Percentiles rank a stretch among this genome's conserved stretches.
These are phyloP conservation scores for Tuber borchii DNA, from an alignment of 495 filamentous ascomycete species.

Conservation along the genomic window DNA sequence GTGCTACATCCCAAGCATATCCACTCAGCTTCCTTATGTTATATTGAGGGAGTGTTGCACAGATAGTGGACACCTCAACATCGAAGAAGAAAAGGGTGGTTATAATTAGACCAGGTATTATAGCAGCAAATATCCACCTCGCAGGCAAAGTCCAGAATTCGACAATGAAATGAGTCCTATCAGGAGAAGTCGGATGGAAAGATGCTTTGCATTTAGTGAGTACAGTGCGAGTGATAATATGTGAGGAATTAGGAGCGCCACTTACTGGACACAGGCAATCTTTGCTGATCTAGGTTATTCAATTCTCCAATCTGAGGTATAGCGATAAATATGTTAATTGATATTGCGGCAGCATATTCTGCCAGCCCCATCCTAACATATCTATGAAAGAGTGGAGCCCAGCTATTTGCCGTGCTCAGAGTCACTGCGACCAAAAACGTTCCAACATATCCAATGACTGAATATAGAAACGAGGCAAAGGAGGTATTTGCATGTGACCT, in stretches of 20 bases:
- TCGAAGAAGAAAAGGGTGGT: conserved; percentile 69
- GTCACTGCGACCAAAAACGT: conserved; percentile 63
- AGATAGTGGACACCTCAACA: conserved; percentile 69
- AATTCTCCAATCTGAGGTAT: conserved; percentile 63
- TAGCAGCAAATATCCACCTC: conserved; percentile 58
- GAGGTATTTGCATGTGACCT: conserved; percentile 54
- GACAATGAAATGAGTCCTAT: conserved; percentile 57
- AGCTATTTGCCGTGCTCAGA: conserved; percentile 58
- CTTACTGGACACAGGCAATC: conserved; percentile 51
- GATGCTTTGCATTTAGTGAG: conserved; percentile 51
- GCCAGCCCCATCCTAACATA: conserved; percentile 60
- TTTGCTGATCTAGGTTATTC: conserved; percentile 56
- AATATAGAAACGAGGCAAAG: conserved; percentile 65
- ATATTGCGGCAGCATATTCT: conserved; percentile 67
- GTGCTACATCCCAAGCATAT: conserved; percentile 63
- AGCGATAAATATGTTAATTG: conserved; percentile 62
- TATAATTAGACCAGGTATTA: conserved; percentile 61
- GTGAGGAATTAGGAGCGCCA: conserved; percentile 50
- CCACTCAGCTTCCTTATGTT: conserved; percentile 61
- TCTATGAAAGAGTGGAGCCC: conserved; percentile 60
- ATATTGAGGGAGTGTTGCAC: conserved; percentile 62
- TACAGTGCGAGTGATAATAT: conserved; percentile 52
- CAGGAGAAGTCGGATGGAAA: conserved; percentile 56
- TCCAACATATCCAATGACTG: conserved; percentile 63
- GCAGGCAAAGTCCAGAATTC: conserved; percentile 60